Base-by-base conservation (phyloP, 495 filamentous ascomycete species). In the Clohesyomyces aquaticus region DNA sequence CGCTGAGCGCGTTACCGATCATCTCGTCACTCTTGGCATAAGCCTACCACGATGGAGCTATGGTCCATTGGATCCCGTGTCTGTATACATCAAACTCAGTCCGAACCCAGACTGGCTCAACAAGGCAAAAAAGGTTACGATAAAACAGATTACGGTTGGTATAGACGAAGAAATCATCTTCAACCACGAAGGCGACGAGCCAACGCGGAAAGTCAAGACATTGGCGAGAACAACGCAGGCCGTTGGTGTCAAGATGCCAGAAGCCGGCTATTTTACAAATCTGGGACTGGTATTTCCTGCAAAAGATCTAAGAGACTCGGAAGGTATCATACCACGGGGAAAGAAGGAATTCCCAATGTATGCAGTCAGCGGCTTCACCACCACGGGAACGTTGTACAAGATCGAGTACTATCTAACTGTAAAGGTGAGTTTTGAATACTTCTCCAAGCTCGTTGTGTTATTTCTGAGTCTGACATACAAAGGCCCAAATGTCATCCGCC, bases 151-250 rank as follows among this genome's bases (percentile, higher is more conserved):
- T 56, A 96, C 91, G 16, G 88, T 97, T 35, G 87, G 85, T 12
- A 96, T 98, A 68, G 94, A 98, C 68, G 94, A 98, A 74, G 92
- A 97, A 74, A 96, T 98, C 52, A 91, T 91, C 21, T 98, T 90
- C 77, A 98, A 98, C 68, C 94, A 94, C 38, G 93, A 98, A 71
- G 94, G 94, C n/a, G 94, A 98, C 68, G 94, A 98, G 74, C 92
- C 93, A 47, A 91, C 88, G 26, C 89, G 89, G 67, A 98, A 96
- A 73, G 79, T 91, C 73, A 98, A 94, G 73, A 86, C 85, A 22
- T 77, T 98, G 66, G 87, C 89, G 22, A 93, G 90, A 70, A 87
- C 93, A 65, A 89, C 89, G 2, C 93, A 97, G 63, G 77, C 78
- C 1, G 84, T 98, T 21, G 87, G 88, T 12, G 83, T 89, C 14